These are phyloP conservation scores for Chrysoporthe puriensis DNA, from an alignment of 2,329 filamentous ascomycete genomes.

Conservation along the genomic window DNA sequence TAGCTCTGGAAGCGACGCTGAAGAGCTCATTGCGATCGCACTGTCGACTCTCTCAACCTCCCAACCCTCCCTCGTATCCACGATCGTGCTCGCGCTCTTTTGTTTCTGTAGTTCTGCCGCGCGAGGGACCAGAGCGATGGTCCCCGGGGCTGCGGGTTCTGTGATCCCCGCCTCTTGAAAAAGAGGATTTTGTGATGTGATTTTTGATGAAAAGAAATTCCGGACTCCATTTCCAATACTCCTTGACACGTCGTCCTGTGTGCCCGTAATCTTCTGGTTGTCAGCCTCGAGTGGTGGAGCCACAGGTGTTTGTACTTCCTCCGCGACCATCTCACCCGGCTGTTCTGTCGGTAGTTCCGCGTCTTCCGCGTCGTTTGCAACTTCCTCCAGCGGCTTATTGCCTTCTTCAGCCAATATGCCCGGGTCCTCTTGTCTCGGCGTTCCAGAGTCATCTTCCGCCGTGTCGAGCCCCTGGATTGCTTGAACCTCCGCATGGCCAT, in stretches of 20 bases:
- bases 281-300: neutral
- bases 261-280: conserved; percentile 2
- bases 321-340: neutral
- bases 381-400: neutral
- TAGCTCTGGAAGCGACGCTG: conserved; percentile 14
- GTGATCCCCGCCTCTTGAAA: conserved; percentile 29
- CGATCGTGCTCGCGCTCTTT: conserved; percentile 27
- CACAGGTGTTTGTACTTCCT: conserved; percentile 2
- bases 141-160: conserved; percentile 30
- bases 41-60: conserved; percentile 24
- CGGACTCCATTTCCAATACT: conserved; percentile 15
- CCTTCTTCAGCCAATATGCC: conserved; percentile 29
- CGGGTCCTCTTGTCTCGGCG: conserved; percentile 12
- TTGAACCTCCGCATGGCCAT: neutral
- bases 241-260: conserved; percentile 8
- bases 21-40: conserved; percentile 25
- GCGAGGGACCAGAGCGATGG: conserved; percentile 27
- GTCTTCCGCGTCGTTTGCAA: neutral
- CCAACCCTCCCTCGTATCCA: conserved; percentile 23
- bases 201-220: conserved; percentile 12
- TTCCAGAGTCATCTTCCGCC: conserved; percentile 23
- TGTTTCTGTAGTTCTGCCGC: conserved; percentile 29
- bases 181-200: conserved; percentile 27
- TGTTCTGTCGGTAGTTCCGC: conserved; percentile 8
- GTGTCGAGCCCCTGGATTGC: neutral